phyloP scores from a whole-genome alignment of 805 yeast species.

The Cyberlindnera mycetangii region DNA sequence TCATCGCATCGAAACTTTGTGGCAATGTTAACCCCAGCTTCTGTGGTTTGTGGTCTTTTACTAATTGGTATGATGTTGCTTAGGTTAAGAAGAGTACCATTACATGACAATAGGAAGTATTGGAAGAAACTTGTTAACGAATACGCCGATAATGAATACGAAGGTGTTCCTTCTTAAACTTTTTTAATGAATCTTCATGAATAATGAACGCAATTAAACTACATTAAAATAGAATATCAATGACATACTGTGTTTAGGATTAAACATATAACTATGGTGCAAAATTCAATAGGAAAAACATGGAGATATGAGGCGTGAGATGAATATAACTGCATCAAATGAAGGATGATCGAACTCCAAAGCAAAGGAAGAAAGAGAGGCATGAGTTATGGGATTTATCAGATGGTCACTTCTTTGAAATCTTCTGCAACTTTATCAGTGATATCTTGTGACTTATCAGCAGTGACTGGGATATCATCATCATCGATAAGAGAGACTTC shows the following conservation, averaged over 20 bases:
- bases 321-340: no score
- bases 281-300: background rate
- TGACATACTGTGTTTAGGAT: no score
- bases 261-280: no score
- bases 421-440: slow-evolving; percentile 13
- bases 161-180: slow-evolving; percentile 77
- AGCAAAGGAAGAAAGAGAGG: background rate
- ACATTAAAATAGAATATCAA: background rate
- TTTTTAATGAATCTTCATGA: background rate
- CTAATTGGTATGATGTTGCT: slow-evolving; percentile 47
- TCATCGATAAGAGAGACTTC: slow-evolving; percentile 13
- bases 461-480: slow-evolving; percentile 2
- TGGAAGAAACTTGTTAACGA: slow-evolving; percentile 59
- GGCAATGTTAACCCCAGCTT: slow-evolving; percentile 64
- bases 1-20: slow-evolving; percentile 55
- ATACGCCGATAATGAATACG: slow-evolving; percentile 62
- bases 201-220: no score
- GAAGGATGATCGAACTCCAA: no score
- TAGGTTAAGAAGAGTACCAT: slow-evolving; percentile 60
- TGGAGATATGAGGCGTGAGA: background rate
- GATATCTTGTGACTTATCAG: slow-evolving; percentile 2
- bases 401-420: slow-evolving; percentile 25
- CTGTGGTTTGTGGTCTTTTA: slow-evolving; percentile 52
- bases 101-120: slow-evolving; percentile 64
- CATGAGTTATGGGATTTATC: background rate